Conservation (phyloP, 768 basidiomycete genomes). For the Rhodosporidiobolus sp. region DNA sequence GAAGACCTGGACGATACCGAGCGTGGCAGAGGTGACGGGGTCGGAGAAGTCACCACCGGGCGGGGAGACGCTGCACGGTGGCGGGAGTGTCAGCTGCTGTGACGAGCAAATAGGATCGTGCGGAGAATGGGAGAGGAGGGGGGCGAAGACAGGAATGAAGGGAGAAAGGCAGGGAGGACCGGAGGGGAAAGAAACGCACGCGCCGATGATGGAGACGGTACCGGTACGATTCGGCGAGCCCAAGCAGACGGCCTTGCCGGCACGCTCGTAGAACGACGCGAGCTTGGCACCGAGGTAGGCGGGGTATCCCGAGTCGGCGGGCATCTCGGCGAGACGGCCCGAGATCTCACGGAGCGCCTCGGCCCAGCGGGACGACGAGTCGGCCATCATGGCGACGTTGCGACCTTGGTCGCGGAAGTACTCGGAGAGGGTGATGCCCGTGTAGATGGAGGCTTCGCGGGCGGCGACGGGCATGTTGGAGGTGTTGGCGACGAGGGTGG, state of each 20-base stretch:
- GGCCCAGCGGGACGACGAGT: conserved; percentile 98
- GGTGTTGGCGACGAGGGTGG: conserved; percentile 96
- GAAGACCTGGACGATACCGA: conserved; percentile 98
- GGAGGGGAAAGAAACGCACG: conserved; percentile 62
- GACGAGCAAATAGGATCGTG: no score
- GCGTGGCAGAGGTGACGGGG: conserved; percentile 94
- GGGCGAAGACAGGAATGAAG: background rate
- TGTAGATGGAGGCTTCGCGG: conserved; percentile 98
- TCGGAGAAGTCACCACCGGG: conserved; percentile 99
- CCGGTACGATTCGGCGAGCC: conserved; percentile 84
- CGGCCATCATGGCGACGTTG: conserved; percentile 99
- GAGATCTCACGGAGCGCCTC: conserved; percentile 99
- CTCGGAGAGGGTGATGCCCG: conserved; percentile 98
- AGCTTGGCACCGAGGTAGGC: conserved; percentile 94
- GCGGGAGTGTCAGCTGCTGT: no score
- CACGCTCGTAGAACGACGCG: conserved; percentile 97
- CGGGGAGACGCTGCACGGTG: conserved; percentile 90
- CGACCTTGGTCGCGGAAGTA: conserved; percentile 99
- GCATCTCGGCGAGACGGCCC: conserved; percentile 98
- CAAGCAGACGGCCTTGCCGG: conserved; percentile 88
- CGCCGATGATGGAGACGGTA: conserved; percentile 97
- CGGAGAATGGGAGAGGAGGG: no score
- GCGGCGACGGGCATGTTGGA: conserved; percentile 99
- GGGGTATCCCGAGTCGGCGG: conserved; percentile 98
- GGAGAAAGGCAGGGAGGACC: background rate